Conservation (phyloP, 805 yeast species). For the Kodamaea laetipori region DNA sequence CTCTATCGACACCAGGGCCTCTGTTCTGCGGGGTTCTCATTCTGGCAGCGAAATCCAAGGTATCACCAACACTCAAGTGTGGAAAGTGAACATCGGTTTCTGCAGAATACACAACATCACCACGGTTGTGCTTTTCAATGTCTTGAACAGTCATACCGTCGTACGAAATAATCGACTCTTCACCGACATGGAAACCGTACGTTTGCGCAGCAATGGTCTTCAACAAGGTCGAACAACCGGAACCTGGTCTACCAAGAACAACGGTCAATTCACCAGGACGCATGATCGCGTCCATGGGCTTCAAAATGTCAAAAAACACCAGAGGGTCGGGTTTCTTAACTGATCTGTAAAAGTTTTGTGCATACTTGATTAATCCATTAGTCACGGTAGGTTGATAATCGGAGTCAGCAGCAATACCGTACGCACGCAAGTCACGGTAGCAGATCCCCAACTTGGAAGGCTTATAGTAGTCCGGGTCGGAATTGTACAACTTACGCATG, state of each 20-base stretch:
- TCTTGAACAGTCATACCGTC: conserved; percentile 37
- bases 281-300: conserved; percentile 39
- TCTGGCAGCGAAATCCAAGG: conserved; percentile 55
- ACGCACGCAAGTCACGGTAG: conserved; percentile 59
- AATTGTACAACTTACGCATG: conserved; percentile 51
- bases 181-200: conserved; percentile 39
- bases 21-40: conserved; percentile 48
- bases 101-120: conserved; percentile 47
- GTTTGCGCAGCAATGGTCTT: conserved; percentile 42
- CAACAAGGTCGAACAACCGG: conserved; percentile 44
- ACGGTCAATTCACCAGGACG: conserved; percentile 43
- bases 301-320: conserved; percentile 34
- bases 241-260: conserved; percentile 45
- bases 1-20: conserved; percentile 32
- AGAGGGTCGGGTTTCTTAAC: conserved; percentile 25
- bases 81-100: conserved; percentile 63
- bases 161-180: conserved; percentile 33
- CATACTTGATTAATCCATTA: conserved; percentile 36
- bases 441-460: conserved; percentile 62
- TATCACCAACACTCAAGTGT: conserved; percentile 55
- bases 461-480: conserved; percentile 64
- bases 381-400: conserved; percentile 64
- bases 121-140: conserved; percentile 32
- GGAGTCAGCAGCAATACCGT: conserved; percentile 66
- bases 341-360: conserved; percentile 19